phyloP scores from a whole-genome alignment of 1,139 yeast genomes.

The Blastobotrys aristatus region DNA sequence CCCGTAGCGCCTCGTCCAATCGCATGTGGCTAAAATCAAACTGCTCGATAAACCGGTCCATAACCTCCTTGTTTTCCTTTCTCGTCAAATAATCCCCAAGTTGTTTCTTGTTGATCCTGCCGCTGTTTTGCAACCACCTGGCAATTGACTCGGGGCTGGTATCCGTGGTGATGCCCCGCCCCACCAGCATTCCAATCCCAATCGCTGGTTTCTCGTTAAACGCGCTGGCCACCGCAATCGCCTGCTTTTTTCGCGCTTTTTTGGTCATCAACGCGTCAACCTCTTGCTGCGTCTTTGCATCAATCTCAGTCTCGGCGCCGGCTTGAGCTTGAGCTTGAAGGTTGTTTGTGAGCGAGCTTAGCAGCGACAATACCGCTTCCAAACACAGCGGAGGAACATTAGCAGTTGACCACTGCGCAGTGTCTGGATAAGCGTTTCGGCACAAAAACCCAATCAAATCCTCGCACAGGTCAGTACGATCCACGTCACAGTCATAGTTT shows the following conservation, averaged over 20 bases:
- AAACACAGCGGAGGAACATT: conserved; percentile 91
- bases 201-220: conserved; percentile 75
- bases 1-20: conserved; percentile 89
- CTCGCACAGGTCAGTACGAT: conserved; percentile 73
- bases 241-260: conserved; percentile 62
- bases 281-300: conserved; percentile 20
- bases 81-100: conserved; percentile 85
- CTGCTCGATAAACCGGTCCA: conserved; percentile 59
- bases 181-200: conserved; percentile 61
- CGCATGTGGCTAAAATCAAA: conserved; percentile 75
- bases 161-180: conserved; percentile 57
- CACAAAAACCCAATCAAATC: conserved; percentile 67
- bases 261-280: conserved; percentile 30
- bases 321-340: no score
- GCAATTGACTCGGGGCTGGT: conserved; percentile 61
- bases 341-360: conserved; percentile 61
- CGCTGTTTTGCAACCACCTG: conserved; percentile 66
- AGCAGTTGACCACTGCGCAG: conserved; percentile 70
- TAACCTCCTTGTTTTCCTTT: conserved; percentile 56
- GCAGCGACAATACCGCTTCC: conserved; percentile 73
- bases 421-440: conserved; percentile 72
- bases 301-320: conserved; percentile 2
- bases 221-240: conserved; percentile 64
- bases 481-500: conserved; percentile 88
- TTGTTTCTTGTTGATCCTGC: conserved; percentile 78